A percentile compares a stretch with the other conserved stretches of the same genome.
Conservation (phyloP, 805 yeast species). For the Wickerhamiella qilinensis region DNA sequence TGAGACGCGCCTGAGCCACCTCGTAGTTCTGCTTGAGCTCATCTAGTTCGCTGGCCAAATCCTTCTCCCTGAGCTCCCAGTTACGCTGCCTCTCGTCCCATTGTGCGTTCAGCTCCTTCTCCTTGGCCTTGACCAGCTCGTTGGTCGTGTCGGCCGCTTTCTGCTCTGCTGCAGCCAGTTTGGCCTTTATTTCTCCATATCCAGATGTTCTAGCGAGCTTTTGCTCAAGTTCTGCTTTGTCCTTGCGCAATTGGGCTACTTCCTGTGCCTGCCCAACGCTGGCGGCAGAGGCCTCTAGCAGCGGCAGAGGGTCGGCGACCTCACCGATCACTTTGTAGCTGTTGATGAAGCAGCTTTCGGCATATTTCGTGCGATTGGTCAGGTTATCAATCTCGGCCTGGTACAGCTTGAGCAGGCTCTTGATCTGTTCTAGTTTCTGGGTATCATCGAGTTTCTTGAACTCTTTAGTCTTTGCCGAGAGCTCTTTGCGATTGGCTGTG, state of each 20-base stretch:
- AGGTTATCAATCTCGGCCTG: slow-evolving; percentile 78
- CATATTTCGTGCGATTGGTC: slow-evolving; percentile 58
- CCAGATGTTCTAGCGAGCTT: slow-evolving; percentile 53
- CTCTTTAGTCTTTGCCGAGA: slow-evolving; percentile 73
- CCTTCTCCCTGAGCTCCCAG: slow-evolving; percentile 42
- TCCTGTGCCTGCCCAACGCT: slow-evolving; percentile 33
- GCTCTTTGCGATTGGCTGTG: slow-evolving; percentile 50
- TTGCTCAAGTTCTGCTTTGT: slow-evolving; percentile 30
- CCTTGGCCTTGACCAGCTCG: slow-evolving; percentile 47
- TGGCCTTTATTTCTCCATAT: slow-evolving; percentile 55
- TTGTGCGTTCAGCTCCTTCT: slow-evolving; percentile 49
- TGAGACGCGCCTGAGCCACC: slow-evolving; percentile 39
- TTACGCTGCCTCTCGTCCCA: slow-evolving; percentile 59
- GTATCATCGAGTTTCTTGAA: slow-evolving; percentile 58
- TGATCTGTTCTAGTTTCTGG: slow-evolving; percentile 49
- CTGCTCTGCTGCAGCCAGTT: slow-evolving; percentile 44
- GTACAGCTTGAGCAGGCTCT: slow-evolving; percentile 53
- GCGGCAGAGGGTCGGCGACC: slow-evolving; percentile 84
- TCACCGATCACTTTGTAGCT: slow-evolving; percentile 66
- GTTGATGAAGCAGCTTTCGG: slow-evolving; percentile 59
- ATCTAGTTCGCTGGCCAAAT: slow-evolving; percentile 38
- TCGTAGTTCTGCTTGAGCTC: slow-evolving; percentile 52
- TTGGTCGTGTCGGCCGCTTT: slow-evolving; percentile 39
- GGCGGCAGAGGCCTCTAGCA: slow-evolving; percentile 41
- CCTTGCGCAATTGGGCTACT: slow-evolving; percentile 26